Evolutionary conservation across 1,284 basidiomycete genomes (phyloP).

Genomic region (Ganoderma leucocontextum): DNA sequence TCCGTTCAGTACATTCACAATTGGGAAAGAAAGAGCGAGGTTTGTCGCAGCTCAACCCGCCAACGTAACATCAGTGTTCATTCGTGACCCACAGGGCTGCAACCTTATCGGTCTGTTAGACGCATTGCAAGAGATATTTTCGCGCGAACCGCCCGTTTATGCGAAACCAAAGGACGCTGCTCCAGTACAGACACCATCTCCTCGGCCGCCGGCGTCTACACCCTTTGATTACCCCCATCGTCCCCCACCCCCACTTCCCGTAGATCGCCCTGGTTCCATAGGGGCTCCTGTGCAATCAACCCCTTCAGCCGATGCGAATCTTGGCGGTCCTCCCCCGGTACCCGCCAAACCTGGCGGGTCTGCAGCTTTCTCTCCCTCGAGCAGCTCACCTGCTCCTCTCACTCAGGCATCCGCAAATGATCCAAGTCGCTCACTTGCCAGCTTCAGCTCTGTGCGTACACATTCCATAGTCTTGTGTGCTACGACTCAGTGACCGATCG

Average conservation of each 20-base stretch:
- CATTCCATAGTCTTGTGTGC: slow-evolving; percentile 18
- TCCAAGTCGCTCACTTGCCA: slow-evolving; percentile 25
- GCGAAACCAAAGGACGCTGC: slow-evolving; percentile 70
- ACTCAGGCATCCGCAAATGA: slow-evolving; percentile 17
- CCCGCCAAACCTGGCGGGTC: slow-evolving; percentile 53
- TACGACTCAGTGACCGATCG: slow-evolving; percentile 21
- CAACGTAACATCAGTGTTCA: slow-evolving; percentile 23
- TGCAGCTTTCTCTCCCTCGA: slow-evolving; percentile 25
- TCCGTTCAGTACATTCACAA: slow-evolving; percentile 71
- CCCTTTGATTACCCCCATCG: slow-evolving; percentile 39
- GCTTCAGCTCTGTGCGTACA: slow-evolving; percentile 32
- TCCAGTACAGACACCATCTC: slow-evolving; percentile 32
- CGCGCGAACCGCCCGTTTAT: slow-evolving; percentile 88
- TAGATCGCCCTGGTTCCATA: slow-evolving; percentile 25
- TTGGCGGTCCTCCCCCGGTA: slow-evolving; percentile 50
- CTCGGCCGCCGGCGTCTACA: slow-evolving; percentile 32
- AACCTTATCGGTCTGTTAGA: slow-evolving; percentile 72
- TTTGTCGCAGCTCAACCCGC: slow-evolving; percentile 42
- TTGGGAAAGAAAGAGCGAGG: slow-evolving; percentile 90
- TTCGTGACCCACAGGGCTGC: slow-evolving; percentile 61
- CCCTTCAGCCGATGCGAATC: slow-evolving; percentile 28
- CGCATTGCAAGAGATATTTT: slow-evolving; percentile 84
- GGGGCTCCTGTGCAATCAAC: slow-evolving; percentile 35
- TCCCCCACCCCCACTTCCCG: slow-evolving; percentile 44
- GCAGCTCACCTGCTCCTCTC: slow-evolving; percentile 34